Conservation (phyloP, 345 rosid species). For the Gossypium mustelinum region DNA sequence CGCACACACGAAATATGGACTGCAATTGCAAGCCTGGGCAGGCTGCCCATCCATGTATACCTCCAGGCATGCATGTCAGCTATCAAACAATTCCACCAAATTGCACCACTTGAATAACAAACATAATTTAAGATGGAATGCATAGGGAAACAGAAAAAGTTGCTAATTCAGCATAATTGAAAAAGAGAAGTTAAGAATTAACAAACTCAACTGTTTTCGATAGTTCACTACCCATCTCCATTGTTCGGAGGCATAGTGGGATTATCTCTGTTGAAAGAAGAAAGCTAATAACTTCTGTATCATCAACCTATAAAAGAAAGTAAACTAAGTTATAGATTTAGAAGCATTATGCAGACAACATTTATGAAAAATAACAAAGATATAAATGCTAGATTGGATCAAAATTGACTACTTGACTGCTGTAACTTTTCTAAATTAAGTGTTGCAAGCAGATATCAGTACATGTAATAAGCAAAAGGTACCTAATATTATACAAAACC, state of each 20-base stretch:
- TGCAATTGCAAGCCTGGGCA: background rate
- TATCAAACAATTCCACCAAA: background rate
- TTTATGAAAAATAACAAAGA: background rate
- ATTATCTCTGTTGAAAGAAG: constrained; percentile 94
- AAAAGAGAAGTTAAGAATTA: constrained; percentile 2
- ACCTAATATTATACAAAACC: too few relatives aligned
- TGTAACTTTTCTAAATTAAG: background rate
- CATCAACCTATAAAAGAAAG: constrained; percentile 67
- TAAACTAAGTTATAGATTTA: background rate
- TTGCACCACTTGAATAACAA: background rate
- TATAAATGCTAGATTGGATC: background rate
- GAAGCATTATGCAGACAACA: background rate
- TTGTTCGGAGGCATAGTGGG: constrained; percentile 87
- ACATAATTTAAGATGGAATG: constrained; percentile 7
- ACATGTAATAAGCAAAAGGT: background rate
- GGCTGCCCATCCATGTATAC: background rate
- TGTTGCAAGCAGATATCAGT: background rate
- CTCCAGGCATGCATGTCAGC: background rate
- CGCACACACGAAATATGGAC: background rate
- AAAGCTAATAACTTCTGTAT: constrained; percentile 93
- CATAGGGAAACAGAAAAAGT: constrained; percentile 4
- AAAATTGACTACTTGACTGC: background rate
- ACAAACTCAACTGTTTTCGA: constrained; percentile 82
- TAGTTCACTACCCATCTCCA: constrained; percentile 99
- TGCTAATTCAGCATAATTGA: background rate